Evolutionary conservation across 2,329 filamentous ascomycete genomes (phyloP).

Genomic region (Cryoendolithus antarcticus): DNA sequence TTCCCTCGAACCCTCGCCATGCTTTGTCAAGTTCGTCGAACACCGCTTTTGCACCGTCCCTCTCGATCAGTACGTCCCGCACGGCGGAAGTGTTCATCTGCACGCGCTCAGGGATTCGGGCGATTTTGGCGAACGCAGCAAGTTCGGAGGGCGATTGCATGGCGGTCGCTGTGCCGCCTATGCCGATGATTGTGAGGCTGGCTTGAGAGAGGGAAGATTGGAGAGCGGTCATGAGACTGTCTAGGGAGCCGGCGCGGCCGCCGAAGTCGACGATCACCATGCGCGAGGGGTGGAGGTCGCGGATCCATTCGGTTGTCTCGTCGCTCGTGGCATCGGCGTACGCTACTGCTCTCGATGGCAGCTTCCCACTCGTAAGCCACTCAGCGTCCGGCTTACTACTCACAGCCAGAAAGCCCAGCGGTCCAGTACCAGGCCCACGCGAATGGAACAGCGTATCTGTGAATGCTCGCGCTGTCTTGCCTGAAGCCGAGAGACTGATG

Average conservation of each 20-base stretch:
- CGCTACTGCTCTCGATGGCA: constrained; percentile 2
- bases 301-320: constrained; percentile 2
- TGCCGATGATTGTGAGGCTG: constrained; percentile 1
- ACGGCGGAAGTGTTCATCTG: constrained; percentile 9
- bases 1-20: constrained; percentile 2
- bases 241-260: constrained; percentile 4
- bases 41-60: constrained; percentile 5
- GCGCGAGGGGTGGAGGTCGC: not conserved
- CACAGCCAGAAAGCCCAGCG: constrained; percentile 9
- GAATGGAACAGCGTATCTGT: constrained; percentile 6
- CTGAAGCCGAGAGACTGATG: constrained; percentile 8
- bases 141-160: no score
- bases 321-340: constrained; percentile 2
- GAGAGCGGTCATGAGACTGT: constrained; percentile 2
- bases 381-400: constrained; percentile 1
- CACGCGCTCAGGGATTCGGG: constrained; percentile 3
- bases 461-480: constrained; percentile 10
- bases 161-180: constrained; percentile 7
- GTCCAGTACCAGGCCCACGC: not conserved
- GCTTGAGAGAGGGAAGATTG: not conserved
- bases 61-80: constrained; percentile 5
- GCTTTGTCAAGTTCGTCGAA: constrained; percentile 3
- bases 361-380: no score
- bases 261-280: constrained; percentile 12
- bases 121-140: not conserved